Evolutionary conservation across 805 yeast genomes (phyloP).

Genomic region (Ogataea zsoltii): DNA sequence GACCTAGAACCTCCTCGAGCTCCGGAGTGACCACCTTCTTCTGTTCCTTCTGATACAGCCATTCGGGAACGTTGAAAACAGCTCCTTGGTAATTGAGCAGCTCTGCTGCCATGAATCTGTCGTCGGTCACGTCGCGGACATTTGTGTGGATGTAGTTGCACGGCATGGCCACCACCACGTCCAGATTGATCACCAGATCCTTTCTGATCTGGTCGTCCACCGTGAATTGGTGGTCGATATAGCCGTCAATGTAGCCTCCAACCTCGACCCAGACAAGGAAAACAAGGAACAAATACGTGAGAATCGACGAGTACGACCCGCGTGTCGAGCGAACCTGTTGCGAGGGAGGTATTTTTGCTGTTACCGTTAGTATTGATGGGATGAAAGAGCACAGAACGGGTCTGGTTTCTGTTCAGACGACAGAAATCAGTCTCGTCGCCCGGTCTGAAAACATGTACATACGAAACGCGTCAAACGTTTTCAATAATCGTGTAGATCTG

Average conservation of each 20-base stretch:
- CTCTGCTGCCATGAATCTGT: constrained; percentile 76
- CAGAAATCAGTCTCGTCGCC: too few species aligned
- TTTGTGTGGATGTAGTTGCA: constrained; percentile 75
- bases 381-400: background rate
- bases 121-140: constrained; percentile 76
- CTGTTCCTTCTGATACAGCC: constrained; percentile 42
- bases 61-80: constrained; percentile 52
- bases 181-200: constrained; percentile 70
- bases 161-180: constrained; percentile 79
- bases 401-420: too few species aligned
- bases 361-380: background rate
- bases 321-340: constrained; percentile 73
- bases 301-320: constrained; percentile 73
- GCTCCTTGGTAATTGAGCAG: constrained; percentile 69
- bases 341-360: constrained; percentile 67
- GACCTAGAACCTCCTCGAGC: constrained; percentile 64
- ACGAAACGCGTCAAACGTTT: constrained; percentile 73
- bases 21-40: constrained; percentile 56
- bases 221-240: constrained; percentile 70
- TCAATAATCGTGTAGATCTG: constrained; percentile 28
- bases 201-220: constrained; percentile 65
- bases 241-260: constrained; percentile 84
- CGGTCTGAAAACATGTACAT: too few species aligned
- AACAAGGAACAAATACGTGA: constrained; percentile 61
- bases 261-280: constrained; percentile 81